Base-by-base conservation (phyloP, 768 basidiomycete species). In the Amanita jacksonii region DNA sequence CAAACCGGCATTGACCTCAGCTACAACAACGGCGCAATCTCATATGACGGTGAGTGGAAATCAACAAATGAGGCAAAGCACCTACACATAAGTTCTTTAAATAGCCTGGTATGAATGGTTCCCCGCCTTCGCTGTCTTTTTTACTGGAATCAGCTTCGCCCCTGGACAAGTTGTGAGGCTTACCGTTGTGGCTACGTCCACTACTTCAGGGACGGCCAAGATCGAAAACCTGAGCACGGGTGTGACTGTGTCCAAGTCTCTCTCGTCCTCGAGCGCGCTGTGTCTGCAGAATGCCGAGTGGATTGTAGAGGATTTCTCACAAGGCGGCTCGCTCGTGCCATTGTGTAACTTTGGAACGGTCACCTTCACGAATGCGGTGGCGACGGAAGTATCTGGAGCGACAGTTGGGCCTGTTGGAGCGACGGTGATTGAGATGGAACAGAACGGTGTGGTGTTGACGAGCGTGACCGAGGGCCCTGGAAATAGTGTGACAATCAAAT, bases 221-320 rank as follows among this genome's bases (percentile, higher is more conserved):
- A 18, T 36, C 19, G 24, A 18, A 3, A 49, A 49, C 27, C 16
- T 43, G 42, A 49, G 42, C 8, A 49, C 41, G n/a, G 42, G 42
- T 20, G 36, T 44, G 41, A 38, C 35, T 18, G 35, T 15, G 4
- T 5, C 15, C 12, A 36, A 8, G 4, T 36, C 35, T 9, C 27
- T 28, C 27, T 28, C 27, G 27, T 28, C 27, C 12, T 8, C 5
- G 3, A 15, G 19, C 18, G n/a, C 35, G 19, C 35, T 36, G n/a
- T 36, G 35, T 19, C n/a, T 15, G 19, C 15, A 36, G 35, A 36
- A 18, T 36, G 35, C 35, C 4, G 35, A 36, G 18, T 36, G 35
- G 35, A 36, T 36, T 18, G 35, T 36, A 13, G 63, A 64, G 53
- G 63, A 64, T 45, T 67, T 59, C 62, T 49, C 52, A 38, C 46